These are phyloP conservation scores for Ceraceosorus guamensis DNA, from an alignment of 1,284 basidiomycete genomes.

Conservation along the genomic window DNA sequence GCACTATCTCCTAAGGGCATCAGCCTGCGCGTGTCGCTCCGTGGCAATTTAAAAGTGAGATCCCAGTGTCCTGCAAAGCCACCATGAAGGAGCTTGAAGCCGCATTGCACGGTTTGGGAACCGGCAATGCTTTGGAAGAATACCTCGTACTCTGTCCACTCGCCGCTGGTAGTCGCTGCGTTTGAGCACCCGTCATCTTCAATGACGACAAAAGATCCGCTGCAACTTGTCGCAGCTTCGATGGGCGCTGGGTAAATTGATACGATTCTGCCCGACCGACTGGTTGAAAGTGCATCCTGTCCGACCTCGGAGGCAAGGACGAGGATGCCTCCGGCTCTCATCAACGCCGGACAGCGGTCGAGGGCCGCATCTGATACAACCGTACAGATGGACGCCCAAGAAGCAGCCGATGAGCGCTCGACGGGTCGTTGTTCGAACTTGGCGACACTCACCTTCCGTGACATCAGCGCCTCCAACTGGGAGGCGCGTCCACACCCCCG, in stretches of 20 bases:
- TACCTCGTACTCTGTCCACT: conserved; percentile 15
- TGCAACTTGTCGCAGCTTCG: not conserved
- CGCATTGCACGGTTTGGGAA: conserved; percentile 1
- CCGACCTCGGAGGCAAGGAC: not conserved
- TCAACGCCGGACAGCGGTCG: no score
- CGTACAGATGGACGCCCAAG: not conserved
- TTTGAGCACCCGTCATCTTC: conserved; percentile 22
- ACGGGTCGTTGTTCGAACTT: conserved; percentile 1
- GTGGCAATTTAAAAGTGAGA: conserved; percentile 4
- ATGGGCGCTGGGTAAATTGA: no score
- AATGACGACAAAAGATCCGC: conserved; percentile 14
- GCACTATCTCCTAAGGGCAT: not conserved
- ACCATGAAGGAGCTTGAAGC: not conserved
- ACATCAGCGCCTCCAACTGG: conserved; percentile 4
- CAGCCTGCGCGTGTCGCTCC: conserved; percentile 3
- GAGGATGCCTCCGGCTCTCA: not conserved
- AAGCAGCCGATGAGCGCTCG: conserved; percentile 1
- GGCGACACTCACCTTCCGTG: no score
- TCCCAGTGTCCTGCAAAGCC: conserved; percentile 7
- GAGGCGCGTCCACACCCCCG: conserved; percentile 8
- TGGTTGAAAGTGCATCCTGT: not conserved
- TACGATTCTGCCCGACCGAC: not conserved
- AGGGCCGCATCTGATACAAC: not conserved
- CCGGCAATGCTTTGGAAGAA: not conserved
- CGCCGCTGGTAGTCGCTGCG: conserved; percentile 12